Base-by-base conservation (phyloP, 1,139 yeast species). In the Lipomyces yarrowii region DNA sequence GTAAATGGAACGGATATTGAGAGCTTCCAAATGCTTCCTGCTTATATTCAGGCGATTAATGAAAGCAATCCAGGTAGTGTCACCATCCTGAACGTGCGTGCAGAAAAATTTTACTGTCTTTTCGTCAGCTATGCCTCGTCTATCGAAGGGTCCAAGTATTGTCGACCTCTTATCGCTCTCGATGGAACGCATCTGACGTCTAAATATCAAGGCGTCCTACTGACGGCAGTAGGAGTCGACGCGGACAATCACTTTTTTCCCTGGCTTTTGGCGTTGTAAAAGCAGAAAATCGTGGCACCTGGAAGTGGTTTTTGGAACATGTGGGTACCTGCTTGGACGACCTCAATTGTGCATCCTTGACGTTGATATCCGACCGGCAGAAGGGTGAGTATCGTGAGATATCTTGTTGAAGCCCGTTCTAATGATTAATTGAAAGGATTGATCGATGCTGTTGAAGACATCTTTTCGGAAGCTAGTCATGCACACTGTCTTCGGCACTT, bases 101-200 rank as follows among this genome's bases (percentile, higher is more conserved):
- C 54, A 21, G 54, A 51, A 8, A 51, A 51, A 51, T 51, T 51
- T 23, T 51, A 51, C 7, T 10, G 32, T 51, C 54, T 51, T 3
- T 51, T 51, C 32, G 18, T 51, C 33, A 51, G 54, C 32, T 51
- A 51, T 51, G 33, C 54, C n/a, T 51, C 54, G 54, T 23, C 54
- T 8, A 51, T 51, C 30, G 54, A 51, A 51, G 54, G 54, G 32
- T 21, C 21, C 32, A 51, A 23, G 33, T 10, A 51, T 51, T 51
- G 54, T 51, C 54, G 54, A 6, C 54, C 54, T 5, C 54, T 51
- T 0, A 51, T 21, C 13, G 54, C 54, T 51, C 54, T 51, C n/a
- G 54, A 51, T 23, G 54, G n/a, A 18, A 51, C 54, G 11, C 54
- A 51, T 21, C 33, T 51, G n/a, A 51, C 10, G 54, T 51, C 54